phyloP scores from a whole-genome alignment of 2,329 filamentous ascomycete species.

The Aspergillus hiratsukae region DNA sequence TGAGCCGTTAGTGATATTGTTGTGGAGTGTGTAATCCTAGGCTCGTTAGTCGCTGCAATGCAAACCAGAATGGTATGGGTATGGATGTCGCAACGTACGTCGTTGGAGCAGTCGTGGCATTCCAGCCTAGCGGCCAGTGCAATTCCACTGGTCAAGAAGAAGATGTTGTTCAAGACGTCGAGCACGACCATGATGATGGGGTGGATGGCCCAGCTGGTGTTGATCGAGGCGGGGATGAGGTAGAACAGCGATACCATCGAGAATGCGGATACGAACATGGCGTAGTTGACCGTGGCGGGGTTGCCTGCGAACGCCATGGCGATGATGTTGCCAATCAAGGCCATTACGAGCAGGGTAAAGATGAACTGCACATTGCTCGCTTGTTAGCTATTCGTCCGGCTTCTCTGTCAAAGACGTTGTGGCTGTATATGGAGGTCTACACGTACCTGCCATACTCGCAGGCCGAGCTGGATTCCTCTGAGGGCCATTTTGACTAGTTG shows the following conservation, averaged over 20 bases:
- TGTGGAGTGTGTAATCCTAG: conserved; percentile 38
- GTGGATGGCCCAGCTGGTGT: conserved; percentile 36
- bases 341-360: conserved; percentile 57
- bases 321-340: conserved; percentile 61
- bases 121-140: conserved; percentile 45
- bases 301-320: conserved; percentile 49
- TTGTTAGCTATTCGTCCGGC: conserved; percentile 2
- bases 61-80: neutral
- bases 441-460: conserved; percentile 31
- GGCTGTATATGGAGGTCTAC: neutral
- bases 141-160: conserved; percentile 46
- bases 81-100: conserved; percentile 31
- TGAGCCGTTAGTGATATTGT: conserved; percentile 45
- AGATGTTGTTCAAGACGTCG: conserved; percentile 46
- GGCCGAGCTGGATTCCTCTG: conserved; percentile 25
- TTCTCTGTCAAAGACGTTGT: neutral
- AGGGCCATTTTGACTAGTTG: conserved; percentile 21
- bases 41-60: neutral
- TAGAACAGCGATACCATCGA: conserved; percentile 47
- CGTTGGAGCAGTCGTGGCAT: conserved; percentile 43
- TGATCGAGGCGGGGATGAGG: conserved; percentile 41
- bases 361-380: conserved; percentile 45
- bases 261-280: conserved; percentile 47
- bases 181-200: conserved; percentile 42
- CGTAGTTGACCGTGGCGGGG: conserved; percentile 54